Base-by-base conservation (phyloP, 129 eudicot genomes). In the Ambrosia trifida region DNA sequence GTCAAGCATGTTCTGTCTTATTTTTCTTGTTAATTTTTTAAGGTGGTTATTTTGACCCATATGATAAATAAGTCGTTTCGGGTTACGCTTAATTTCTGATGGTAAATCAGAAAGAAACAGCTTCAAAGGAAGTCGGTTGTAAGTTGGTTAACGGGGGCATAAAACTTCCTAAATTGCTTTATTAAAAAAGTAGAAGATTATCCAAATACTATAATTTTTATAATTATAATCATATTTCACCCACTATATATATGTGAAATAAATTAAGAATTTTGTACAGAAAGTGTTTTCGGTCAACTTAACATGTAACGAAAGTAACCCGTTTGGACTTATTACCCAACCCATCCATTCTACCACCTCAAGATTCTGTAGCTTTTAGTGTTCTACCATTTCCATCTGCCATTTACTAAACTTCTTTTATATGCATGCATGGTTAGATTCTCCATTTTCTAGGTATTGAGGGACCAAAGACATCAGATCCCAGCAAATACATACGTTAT, bases 401-500 rank as follows among this genome's bases (percentile, higher is more conserved):
- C 20, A 63, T 11, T 78, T 44, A 61, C 72, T 36, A 7, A 57
- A 85, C 64, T 66, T 54, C 9, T 45, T 7, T 43, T 44, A 35
- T 0, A 57, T 59, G 35, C 45, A 66, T 63, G 3, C 36, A 44
- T 70, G 67, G 49, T 58, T 63, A 93, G 96, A 93, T 93, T 52
- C 89, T 93, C 57, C 96, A 93, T 77, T 93, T 93, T 78, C 91
- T 93, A 54, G 98, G 96, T 46, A 88, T 82, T 54, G 98, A 93
- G 87, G 98, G 98, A 49, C 98, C 98, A 46, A 93, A 93, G 81
- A 89, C 98, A 5, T 68, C 90, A 16, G 98, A 93, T 79, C 98
- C 98, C 5, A 93, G 95, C 80, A 93, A 93, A 76, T 93, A 77
- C 75, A 93, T 93, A 67, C 84, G 98, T 17, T 93, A 93, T 79